Conservation (phyloP, 2,329 filamentous ascomycete genomes). For the Leptographium procerum region DNA sequence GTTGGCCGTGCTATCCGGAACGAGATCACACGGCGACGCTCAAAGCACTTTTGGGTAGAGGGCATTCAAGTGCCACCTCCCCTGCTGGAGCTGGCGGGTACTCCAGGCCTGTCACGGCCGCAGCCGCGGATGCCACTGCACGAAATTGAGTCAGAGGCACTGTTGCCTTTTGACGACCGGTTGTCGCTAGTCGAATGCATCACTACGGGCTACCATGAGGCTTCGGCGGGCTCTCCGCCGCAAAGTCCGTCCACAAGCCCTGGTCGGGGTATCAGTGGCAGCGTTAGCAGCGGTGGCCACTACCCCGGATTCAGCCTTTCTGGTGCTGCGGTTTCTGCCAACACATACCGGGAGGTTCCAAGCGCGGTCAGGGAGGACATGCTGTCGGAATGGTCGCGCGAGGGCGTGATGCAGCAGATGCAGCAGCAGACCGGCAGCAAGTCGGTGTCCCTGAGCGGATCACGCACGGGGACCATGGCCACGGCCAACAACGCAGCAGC, state of each 20-base stretch:
- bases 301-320: background rate
- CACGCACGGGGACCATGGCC: constrained; percentile 50
- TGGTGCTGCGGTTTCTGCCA: constrained; percentile 8
- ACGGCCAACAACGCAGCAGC: constrained; percentile 20
- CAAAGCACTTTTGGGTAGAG: constrained; percentile 68
- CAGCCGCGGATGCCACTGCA: constrained; percentile 36
- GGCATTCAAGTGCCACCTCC: constrained; percentile 60
- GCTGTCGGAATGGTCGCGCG: constrained; percentile 68
- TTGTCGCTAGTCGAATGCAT: constrained; percentile 63
- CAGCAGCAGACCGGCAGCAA: constrained; percentile 50
- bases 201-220: constrained; percentile 55
- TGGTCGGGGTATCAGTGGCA: constrained; percentile 31
- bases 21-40: constrained; percentile 65
- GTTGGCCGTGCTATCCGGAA: constrained; percentile 61
- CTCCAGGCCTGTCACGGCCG: constrained; percentile 32
- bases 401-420: constrained; percentile 56
- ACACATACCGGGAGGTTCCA: constrained; percentile 45
- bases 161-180: constrained; percentile 67
- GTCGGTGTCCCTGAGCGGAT: constrained; percentile 65
- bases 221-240: constrained; percentile 44
- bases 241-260: constrained; percentile 62
- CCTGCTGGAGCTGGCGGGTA: constrained; percentile 48
- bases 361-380: constrained; percentile 61
- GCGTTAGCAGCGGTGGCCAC: background rate
- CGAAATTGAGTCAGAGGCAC: constrained; percentile 48